phyloP scores from a whole-genome alignment of 441 rosid genomes.

The Viola pubescens region DNA sequence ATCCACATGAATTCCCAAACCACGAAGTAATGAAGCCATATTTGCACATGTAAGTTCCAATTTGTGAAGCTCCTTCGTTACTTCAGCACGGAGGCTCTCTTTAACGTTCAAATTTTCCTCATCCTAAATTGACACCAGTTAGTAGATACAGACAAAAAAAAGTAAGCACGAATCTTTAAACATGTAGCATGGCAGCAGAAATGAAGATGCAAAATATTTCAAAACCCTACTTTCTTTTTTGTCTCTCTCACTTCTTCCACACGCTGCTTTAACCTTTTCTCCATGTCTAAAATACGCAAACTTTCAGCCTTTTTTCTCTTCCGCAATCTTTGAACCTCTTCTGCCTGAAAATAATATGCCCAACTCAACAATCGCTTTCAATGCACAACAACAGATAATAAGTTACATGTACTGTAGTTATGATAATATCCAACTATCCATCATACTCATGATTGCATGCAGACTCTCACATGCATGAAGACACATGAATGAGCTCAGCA shows the following conservation, averaged over 20 bases:
- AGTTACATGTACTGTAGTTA: no score
- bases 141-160: conserved; percentile 1
- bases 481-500: background rate
- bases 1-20: conserved; percentile 54
- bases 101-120: conserved; percentile 71
- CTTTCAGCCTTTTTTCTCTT: conserved; percentile 62
- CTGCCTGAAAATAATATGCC: conserved; percentile 37
- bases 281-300: conserved; percentile 56
- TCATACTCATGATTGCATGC: background rate
- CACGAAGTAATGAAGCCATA: conserved; percentile 69
- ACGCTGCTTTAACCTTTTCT: conserved; percentile 80
- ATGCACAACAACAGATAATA: background rate
- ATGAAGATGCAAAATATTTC: background rate
- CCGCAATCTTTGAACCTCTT: conserved; percentile 60
- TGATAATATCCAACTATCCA: no score
- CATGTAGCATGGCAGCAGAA: background rate
- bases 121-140: conserved; percentile 38
- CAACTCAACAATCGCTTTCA: background rate
- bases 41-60: conserved; percentile 46
- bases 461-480: background rate
- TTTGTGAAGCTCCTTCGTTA: conserved; percentile 45
- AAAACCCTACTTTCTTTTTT: conserved; percentile 59
- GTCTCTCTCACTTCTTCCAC: conserved; percentile 80
- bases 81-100: conserved; percentile 56
- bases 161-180: background rate